Percentiles rank a stretch among this genome's conserved stretches.
Conservation (phyloP, 2,329 filamentous ascomycete genomes). For the Metarhizium guizhouense region DNA sequence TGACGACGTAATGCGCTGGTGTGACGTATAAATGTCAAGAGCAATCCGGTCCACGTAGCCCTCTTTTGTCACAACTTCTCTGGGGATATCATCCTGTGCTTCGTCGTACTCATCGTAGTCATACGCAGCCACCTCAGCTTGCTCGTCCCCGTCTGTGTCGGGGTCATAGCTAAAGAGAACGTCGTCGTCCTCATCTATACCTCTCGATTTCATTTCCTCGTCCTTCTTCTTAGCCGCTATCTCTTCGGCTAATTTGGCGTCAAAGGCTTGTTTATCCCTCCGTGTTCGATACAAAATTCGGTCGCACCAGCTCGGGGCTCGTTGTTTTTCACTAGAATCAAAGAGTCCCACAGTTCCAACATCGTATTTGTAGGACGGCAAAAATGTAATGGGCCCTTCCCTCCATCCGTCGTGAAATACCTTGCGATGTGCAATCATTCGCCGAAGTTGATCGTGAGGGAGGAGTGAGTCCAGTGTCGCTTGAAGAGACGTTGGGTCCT, state of each 20-base stretch:
- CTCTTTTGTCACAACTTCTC: conserved; percentile 46
- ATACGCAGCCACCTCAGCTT: conserved; percentile 24
- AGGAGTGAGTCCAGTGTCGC: conserved; percentile 81
- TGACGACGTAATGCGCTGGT: conserved; percentile 83
- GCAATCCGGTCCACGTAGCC: conserved; percentile 45
- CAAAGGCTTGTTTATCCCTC: conserved; percentile 57
- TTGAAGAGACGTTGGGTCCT: conserved; percentile 79
- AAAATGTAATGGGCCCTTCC: conserved; percentile 78
- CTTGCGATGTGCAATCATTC: conserved; percentile 65
- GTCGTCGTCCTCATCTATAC: conserved; percentile 72
- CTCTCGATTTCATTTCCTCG: conserved; percentile 74
- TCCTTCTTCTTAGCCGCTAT: conserved; percentile 63
- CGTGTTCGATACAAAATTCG: conserved; percentile 80
- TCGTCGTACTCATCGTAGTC: conserved; percentile 54
- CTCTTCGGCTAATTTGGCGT: conserved; percentile 53
- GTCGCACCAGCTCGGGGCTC: conserved; percentile 95
- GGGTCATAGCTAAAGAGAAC: conserved; percentile 89
- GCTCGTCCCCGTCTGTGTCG: conserved; percentile 56
- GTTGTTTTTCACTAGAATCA: conserved; percentile 89
- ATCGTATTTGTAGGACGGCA: conserved; percentile 97
- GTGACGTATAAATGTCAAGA: conserved; percentile 67
- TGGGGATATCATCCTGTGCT: conserved; percentile 29
- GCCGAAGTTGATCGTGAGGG: conserved; percentile 77
- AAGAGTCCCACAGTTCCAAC: conserved; percentile 87
- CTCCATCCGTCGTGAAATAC: conserved; percentile 87